A percentile compares a stretch with the other conserved stretches of the same genome.
These are phyloP conservation scores for Magnaporthiopsis incrustans DNA, from an alignment of 2,329 filamentous ascomycete genomes.

Conservation along the genomic window DNA sequence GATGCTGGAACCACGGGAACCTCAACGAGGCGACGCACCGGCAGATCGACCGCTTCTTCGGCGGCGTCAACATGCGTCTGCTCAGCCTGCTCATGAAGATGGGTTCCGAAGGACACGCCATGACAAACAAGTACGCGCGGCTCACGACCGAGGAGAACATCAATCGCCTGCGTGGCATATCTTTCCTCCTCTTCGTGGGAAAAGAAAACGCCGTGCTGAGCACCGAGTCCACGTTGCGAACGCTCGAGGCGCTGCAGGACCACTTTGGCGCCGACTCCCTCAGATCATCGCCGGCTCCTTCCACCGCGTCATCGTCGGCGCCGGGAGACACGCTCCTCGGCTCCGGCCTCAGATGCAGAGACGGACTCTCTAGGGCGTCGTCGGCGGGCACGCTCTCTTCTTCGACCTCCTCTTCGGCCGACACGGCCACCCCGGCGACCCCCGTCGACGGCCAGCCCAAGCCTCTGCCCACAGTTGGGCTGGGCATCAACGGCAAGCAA, in stretches of 20 bases:
- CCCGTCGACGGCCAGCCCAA: neutral
- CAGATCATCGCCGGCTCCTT: neutral
- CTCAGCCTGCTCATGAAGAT: slow-evolving; percentile 49
- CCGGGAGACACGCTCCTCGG: neutral
- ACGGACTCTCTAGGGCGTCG: neutral
- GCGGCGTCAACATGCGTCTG: slow-evolving; percentile 52
- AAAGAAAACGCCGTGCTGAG: slow-evolving; percentile 49
- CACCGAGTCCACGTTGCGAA: slow-evolving; percentile 42
- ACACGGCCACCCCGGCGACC: neutral
- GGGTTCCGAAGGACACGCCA: slow-evolving; percentile 42
- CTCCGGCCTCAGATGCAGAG: neutral
- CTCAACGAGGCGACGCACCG: slow-evolving; percentile 58
- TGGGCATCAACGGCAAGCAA: slow-evolving; percentile 12
- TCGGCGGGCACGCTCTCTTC: neutral
- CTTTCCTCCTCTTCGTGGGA: slow-evolving; percentile 48
- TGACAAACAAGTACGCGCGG: slow-evolving; percentile 37
- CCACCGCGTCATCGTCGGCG: neutral
- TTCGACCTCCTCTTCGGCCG: neutral
- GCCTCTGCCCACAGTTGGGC: neutral
- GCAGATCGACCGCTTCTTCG: slow-evolving; percentile 53
- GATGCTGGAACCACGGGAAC: slow-evolving; percentile 57
- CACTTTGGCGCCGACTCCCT: slow-evolving; percentile 32
- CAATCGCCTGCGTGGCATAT: slow-evolving; percentile 39
- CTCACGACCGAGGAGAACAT: slow-evolving; percentile 45
- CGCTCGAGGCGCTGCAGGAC: slow-evolving; percentile 44